These are phyloP conservation scores for Neopestalotiopsis rosae DNA, from an alignment of 2,329 filamentous ascomycete genomes.

Conservation along the genomic window DNA sequence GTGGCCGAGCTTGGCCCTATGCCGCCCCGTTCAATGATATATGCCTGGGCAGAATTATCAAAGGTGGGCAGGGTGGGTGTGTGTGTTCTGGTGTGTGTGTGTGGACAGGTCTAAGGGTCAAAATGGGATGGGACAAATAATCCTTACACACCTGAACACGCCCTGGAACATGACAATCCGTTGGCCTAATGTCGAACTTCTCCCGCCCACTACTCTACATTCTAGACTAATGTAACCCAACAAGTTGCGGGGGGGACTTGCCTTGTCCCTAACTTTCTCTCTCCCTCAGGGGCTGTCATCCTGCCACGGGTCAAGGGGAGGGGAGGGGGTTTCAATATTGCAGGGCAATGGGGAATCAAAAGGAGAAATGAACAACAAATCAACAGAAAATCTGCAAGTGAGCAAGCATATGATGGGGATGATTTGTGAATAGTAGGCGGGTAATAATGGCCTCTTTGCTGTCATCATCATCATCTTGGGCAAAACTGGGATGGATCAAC, in stretches of 20 bases:
- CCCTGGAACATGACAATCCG: background rate
- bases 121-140: too few relatives aligned
- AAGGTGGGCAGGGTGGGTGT: too few relatives aligned
- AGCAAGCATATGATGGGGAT: background rate
- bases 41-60: too few relatives aligned
- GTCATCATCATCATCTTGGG: too few relatives aligned
- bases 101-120: too few relatives aligned
- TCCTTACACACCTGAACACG: too few relatives aligned
- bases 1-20: too few relatives aligned
- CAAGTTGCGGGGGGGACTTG: background rate
- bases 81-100: too few relatives aligned
- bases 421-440: too few relatives aligned
- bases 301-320: background rate
- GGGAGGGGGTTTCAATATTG: background rate
- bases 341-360: background rate
- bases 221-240: background rate
- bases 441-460: too few relatives aligned
- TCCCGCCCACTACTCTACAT: background rate
- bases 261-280: background rate
- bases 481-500: too few relatives aligned
- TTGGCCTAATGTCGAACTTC: background rate
- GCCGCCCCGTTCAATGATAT: too few relatives aligned
- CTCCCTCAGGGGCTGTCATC: background rate
- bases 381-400: background rate
- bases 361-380: background rate